Evolutionary conservation across 345 rosid genomes (phyloP).

Genomic region (Syzygium aromaticum): DNA sequence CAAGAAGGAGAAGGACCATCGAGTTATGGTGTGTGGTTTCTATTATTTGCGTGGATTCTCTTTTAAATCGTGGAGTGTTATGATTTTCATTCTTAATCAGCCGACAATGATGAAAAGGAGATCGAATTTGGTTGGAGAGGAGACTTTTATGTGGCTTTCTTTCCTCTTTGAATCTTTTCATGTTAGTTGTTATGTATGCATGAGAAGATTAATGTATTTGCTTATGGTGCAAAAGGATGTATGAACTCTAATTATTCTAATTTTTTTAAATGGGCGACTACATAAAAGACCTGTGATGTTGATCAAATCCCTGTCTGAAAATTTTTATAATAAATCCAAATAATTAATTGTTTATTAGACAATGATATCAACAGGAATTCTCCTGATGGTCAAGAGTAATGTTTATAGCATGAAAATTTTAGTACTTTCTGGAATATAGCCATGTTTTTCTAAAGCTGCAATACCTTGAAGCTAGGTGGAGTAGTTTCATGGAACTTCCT

Average conservation of each 20-base stretch:
- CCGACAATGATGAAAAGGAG: not conserved
- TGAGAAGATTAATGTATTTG: not conserved
- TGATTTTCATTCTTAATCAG: not conserved
- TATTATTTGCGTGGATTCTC: not conserved
- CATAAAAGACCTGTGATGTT: not conserved
- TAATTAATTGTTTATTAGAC: not conserved
- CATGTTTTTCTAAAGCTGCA: not conserved
- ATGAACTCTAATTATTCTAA: not conserved
- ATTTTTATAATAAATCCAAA: not conserved
- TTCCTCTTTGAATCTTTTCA: not conserved
- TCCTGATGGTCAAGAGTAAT: not conserved
- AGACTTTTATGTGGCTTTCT: not conserved
- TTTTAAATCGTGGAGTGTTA: accelerated
- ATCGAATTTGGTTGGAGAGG: not conserved
- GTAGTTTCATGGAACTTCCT: not conserved
- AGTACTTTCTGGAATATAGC: not conserved
- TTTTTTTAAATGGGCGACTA: not conserved
- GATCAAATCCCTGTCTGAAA: not conserved
- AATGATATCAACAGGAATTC: not conserved
- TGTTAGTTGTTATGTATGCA: not conserved
- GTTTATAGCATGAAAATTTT: not conserved
- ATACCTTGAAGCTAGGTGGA: not conserved
- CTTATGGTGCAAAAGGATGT: not conserved
- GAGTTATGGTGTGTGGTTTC: slow-evolving; percentile 54
- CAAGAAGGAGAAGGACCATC: slow-evolving; percentile 85